Conservation (phyloP, 2,329 filamentous ascomycete genomes). For the Cladosporium sp. region DNA sequence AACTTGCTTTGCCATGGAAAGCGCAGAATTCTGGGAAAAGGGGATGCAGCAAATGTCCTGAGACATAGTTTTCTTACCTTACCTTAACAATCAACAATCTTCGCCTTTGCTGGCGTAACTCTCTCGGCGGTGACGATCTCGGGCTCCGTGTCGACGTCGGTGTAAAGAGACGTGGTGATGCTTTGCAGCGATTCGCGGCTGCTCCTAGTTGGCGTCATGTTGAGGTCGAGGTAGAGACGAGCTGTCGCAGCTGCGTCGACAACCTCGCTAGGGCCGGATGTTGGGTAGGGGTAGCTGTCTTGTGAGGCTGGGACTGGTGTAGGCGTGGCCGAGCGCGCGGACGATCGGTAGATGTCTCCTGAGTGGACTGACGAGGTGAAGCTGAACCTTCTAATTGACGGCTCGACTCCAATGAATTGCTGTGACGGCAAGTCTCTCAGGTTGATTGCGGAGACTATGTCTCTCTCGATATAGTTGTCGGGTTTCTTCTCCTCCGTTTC, state of each 20-base stretch:
- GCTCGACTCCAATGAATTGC: not conserved
- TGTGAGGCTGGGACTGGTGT: not conserved
- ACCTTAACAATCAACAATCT: not conserved
- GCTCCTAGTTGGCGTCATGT: not conserved
- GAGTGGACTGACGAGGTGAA: not conserved
- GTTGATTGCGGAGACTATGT: not conserved
- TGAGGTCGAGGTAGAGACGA: not conserved
- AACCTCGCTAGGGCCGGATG: not conserved
- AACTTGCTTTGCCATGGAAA: not conserved
- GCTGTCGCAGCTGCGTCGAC: not conserved
- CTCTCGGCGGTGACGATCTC: not conserved
- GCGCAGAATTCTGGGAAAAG: not conserved
- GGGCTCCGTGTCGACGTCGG: not conserved
- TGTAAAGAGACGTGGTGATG: not conserved
- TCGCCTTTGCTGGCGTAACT: constrained; percentile 1
- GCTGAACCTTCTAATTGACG: not conserved
- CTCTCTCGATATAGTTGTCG: not conserved
- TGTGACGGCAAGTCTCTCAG: not conserved
- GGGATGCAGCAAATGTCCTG: not conserved
- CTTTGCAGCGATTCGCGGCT: not conserved
- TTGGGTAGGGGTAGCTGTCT: not conserved
- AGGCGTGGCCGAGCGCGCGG: not conserved
- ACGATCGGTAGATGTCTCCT: not conserved
- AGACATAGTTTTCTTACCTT: not conserved
- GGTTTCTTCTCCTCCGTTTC: not conserved